Conservation (phyloP, 208 protist genomes). For the Leishmania aethiopica region DNA sequence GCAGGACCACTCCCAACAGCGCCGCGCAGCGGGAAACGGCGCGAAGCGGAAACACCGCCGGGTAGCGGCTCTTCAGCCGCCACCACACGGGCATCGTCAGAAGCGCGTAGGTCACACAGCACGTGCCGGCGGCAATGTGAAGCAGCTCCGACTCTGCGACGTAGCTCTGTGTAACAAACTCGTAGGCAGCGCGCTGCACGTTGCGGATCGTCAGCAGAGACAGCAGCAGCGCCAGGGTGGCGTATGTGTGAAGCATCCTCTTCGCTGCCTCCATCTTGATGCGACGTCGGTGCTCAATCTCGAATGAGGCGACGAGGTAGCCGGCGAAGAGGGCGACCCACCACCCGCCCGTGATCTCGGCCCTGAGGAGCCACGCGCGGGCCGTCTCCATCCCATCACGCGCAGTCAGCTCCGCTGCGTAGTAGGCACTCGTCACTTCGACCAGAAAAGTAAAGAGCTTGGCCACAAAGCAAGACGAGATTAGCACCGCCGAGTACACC, state of each 20-base stretch:
- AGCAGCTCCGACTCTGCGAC: slow-evolving; percentile 51
- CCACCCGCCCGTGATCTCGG: slow-evolving; percentile 54
- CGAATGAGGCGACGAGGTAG: slow-evolving; percentile 58
- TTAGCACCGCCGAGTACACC: slow-evolving; percentile 46
- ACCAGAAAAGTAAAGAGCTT: slow-evolving; percentile 82
- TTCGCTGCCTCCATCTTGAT: slow-evolving; percentile 37
- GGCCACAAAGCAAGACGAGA: slow-evolving; percentile 74
- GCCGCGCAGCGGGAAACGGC: slow-evolving; percentile 26
- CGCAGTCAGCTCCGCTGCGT: slow-evolving; percentile 44
- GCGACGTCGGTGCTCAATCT: slow-evolving; percentile 48
- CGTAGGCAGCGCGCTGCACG: slow-evolving; percentile 79
- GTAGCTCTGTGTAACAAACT: slow-evolving; percentile 83
- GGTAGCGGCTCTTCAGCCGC: slow-evolving; percentile 44
- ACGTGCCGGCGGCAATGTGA: slow-evolving; percentile 63
- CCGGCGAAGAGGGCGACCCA: slow-evolving; percentile 53
- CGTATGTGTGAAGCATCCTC: slow-evolving; percentile 39
- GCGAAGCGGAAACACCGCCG: slow-evolving; percentile 18
- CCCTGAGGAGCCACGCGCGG: slow-evolving; percentile 10
- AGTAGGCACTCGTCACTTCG: slow-evolving; percentile 75
- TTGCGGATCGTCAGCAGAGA: slow-evolving; percentile 69
- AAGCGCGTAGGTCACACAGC: slow-evolving; percentile 51
- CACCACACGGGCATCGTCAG: slow-evolving; percentile 64
- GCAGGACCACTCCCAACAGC: slow-evolving; percentile 45
- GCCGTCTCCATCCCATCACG: slow-evolving; percentile 13
- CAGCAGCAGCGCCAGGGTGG: slow-evolving; percentile 33